phyloP scores from a whole-genome alignment of 805 yeast genomes.

The Hagleromyces aurorensis region DNA sequence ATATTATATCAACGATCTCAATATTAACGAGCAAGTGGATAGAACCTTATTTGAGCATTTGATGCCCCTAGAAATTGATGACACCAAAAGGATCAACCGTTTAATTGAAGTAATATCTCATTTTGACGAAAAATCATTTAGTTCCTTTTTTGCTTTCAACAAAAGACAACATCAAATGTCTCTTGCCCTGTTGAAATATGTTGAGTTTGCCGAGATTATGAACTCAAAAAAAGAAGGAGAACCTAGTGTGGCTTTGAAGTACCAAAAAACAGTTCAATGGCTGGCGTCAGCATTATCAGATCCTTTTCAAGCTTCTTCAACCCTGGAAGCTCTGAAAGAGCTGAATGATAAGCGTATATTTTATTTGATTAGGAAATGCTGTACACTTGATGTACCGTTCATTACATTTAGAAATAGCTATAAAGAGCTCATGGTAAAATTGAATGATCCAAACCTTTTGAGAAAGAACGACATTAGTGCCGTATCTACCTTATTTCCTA shows the following conservation, averaged over 20 bases:
- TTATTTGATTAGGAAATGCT: constrained; percentile 47
- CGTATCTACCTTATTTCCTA: constrained; percentile 33
- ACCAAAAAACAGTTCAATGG: constrained; percentile 56
- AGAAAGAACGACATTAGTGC: constrained; percentile 29
- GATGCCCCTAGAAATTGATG: constrained; percentile 45
- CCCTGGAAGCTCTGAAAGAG: constrained; percentile 44
- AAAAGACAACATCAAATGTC: constrained; percentile 60
- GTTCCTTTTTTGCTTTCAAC: constrained; percentile 61
- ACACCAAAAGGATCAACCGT: constrained; percentile 43
- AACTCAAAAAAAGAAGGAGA: constrained; percentile 31
- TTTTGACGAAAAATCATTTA: constrained; percentile 50
- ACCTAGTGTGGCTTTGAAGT: constrained; percentile 27
- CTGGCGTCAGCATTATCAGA: constrained; percentile 50
- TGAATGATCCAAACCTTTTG: constrained; percentile 45
- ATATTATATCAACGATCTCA: constrained; percentile 64
- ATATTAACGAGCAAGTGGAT: constrained; percentile 62
- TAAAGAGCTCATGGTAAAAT: constrained; percentile 51
- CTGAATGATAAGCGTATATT: constrained; percentile 53
- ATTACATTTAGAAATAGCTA: constrained; percentile 51
- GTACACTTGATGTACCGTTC: constrained; percentile 51
- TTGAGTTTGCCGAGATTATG: constrained; percentile 40
- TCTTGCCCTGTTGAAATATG: constrained; percentile 40
- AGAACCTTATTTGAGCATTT: constrained; percentile 48
- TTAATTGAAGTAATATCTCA: constrained; percentile 40
- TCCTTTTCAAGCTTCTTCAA: constrained; percentile 38